Base-by-base conservation (phyloP, 2,329 filamentous ascomycete species). In the Alternaria arbusti region DNA sequence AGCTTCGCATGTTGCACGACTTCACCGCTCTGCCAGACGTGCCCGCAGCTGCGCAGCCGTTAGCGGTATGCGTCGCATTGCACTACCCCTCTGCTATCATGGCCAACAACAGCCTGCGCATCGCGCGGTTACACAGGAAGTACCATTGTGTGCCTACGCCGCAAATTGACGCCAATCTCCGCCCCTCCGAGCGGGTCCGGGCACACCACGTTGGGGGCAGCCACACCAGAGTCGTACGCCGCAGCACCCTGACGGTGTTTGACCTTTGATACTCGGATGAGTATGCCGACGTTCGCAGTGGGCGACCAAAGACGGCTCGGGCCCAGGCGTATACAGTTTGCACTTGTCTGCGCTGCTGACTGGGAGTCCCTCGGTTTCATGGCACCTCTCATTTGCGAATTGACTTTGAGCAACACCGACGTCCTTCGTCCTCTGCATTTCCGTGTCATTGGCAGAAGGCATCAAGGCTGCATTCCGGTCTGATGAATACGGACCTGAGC, bases 1-100 rank as follows among this genome's bases (percentile, higher is more conserved):
- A 55, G 30, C 20, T 20, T n/a, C 11, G 23, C 43, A 49, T 22
- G 62, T 65, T 59, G 54, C 57, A 63, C 66, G 28, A 44, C 58
- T 54, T 62, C 66, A 68, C 66, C 63, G 66, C 63, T 68, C 45
- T 47, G 40, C 56, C 54, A 40, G 49, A 47, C 51, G 30, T 22
- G 28, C 52, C 51, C 25, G 45, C 50, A 46, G 36, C 22, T 45
- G 54, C 45, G 40, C 52, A 28, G 13, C 50, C 45, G 59, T 57
- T 45, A 50, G 57, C 30, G 26, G 57, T 65, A 30, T 44, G 60
- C 50, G 30, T 32, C 55, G 30, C 22, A 26, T 28, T 26, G 40
- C 43, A 23, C 23, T 62, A 55, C 50, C 56, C 54, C 61, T 45
- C 22, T 54, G 26, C 43, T n/a, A 23, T 52, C 47, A 25, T 40